Evolutionary conservation across 768 basidiomycete genomes (phyloP).

Genomic region (Lyophyllum semitale): DNA sequence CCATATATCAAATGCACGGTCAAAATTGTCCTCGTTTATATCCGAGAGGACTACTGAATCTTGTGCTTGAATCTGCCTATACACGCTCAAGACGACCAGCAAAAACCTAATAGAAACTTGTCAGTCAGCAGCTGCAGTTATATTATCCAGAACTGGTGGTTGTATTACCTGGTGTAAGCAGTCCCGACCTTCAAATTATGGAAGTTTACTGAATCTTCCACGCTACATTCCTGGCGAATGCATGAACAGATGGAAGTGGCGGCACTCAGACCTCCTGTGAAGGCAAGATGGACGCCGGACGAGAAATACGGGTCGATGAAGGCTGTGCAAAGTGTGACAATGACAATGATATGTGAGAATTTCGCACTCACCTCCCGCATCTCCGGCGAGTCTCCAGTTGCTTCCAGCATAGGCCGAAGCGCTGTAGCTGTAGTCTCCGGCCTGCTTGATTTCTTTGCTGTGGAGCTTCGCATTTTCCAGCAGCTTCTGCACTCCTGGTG

Average conservation of each 20-base stretch:
- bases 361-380: conserved; percentile 43
- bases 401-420: conserved; percentile 34
- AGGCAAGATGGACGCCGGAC: conserved; percentile 36
- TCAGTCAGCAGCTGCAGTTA: neutral
- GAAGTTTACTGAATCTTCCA: conserved; percentile 23
- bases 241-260: conserved; percentile 30
- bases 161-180: conserved; percentile 28
- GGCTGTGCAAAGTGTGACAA: conserved; percentile 23
- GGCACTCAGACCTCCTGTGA: conserved; percentile 31
- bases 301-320: conserved; percentile 47
- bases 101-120: conserved; percentile 29
- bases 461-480: conserved; percentile 20
- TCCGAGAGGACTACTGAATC: conserved; percentile 31
- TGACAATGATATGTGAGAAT: neutral
- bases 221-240: conserved; percentile 23
- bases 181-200: conserved; percentile 26
- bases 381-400: conserved; percentile 38
- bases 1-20: conserved; percentile 39
- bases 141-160: neutral
- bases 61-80: conserved; percentile 44
- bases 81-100: conserved; percentile 40
- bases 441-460: conserved; percentile 22
- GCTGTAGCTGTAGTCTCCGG: conserved; percentile 39
- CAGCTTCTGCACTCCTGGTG: conserved; percentile 30
- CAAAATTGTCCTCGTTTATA: conserved; percentile 40